Evolutionary conservation across 768 basidiomycete genomes (phyloP), one percentile per base, ranked within the genome.

Genomic region (Piloderma croceum): DNA sequence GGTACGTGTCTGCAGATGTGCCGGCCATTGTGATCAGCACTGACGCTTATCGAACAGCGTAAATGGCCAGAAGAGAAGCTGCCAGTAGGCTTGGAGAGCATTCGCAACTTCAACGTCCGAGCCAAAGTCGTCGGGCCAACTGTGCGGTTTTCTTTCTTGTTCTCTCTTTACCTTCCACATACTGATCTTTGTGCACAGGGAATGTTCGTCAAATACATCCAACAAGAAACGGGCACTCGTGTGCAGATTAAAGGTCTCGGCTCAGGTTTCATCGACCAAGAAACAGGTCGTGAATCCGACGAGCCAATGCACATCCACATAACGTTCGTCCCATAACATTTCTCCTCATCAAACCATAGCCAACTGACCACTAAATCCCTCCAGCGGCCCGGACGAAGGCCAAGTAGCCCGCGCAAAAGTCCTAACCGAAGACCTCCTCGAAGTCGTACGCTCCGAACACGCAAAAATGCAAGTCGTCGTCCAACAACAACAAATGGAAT

Each of bases 51-150:
- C 13, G 50, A 25, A 7, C 53, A 91, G 87, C 74, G 90, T 40
- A 96, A 94, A 78, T 98, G 94, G 94, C 92, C 93, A 2, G 94
- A 98, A 60, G 92, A 93, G 63, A 97, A 96, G 62, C 65, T 97
- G 7, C 82, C 81, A 0, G 89, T 99, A 29, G 83, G 81, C 3
- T 59, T 99, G 39, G 93, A 98, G 12, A 83, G 81, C 39, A 79
- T 98, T 51, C 76, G 94, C 37, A 97, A 97, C 63, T 99, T 99
- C 65, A 97, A 99, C 61, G 83, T 99, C 36, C 74, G 94, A 41
- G 94, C 94, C 18, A 99, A 99, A 62, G 91, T 97, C 15, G 94
- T 98, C 21, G 94, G 94, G 11, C 94, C 94, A 10, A 81, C 79
- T 47, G 91, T 92, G 61, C 43, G 78, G 70, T 12, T 25, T 12